phyloP scores from a whole-genome alignment of 2,329 filamentous ascomycete genomes.

The Drechslerella dactyloides region DNA sequence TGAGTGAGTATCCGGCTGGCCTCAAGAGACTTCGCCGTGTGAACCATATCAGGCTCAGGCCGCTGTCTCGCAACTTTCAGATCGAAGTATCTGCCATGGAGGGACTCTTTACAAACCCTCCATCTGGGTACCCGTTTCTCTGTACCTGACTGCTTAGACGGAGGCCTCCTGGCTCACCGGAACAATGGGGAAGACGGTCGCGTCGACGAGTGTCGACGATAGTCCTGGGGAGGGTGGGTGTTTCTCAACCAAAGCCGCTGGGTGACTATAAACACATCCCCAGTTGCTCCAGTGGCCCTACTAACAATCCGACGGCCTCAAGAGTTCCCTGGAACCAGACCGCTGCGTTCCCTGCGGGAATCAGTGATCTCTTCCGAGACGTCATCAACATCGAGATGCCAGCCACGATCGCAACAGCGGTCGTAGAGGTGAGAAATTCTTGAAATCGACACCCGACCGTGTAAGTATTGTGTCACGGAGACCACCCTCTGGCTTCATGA shows the following conservation, averaged over 20 bases:
- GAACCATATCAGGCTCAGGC: too few species aligned
- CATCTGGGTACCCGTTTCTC: neutral
- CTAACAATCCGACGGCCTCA: too few species aligned
- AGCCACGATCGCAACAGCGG: neutral
- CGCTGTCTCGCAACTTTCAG: too few species aligned
- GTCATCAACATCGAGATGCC: neutral
- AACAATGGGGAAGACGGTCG: neutral
- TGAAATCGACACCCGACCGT: constrained; percentile 29
- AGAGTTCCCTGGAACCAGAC: neutral
- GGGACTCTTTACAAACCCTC: neutral
- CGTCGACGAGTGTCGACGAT: neutral
- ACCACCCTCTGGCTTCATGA: neutral
- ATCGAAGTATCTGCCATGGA: too few species aligned
- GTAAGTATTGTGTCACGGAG: neutral
- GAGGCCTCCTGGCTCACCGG: neutral
- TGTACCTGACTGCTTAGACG: neutral
- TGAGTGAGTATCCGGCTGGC: too few species aligned
- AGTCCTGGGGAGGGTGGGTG: neutral
- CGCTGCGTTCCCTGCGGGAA: neutral
- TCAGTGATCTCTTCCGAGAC: neutral
- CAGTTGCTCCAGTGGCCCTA: too few species aligned
- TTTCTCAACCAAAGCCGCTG: neutral
- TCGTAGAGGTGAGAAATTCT: neutral
- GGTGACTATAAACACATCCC: neutral
- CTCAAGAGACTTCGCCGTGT: too few species aligned